These are phyloP conservation scores for Coniochaeta hoffmannii DNA, from an alignment of 2,329 filamentous ascomycete species.

Conservation along the genomic window DNA sequence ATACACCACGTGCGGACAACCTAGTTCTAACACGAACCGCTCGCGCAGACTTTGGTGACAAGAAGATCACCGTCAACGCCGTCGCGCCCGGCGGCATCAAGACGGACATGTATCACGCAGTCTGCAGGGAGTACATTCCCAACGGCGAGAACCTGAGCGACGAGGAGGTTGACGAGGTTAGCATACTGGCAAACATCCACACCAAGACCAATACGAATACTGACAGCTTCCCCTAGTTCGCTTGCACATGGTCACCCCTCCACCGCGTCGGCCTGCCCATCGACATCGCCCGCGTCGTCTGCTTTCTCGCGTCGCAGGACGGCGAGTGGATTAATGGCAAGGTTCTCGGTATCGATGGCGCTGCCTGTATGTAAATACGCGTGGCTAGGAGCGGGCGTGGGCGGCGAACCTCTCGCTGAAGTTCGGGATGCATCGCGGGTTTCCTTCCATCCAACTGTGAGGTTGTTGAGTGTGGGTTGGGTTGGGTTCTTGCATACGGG, in stretches of 20 bases:
- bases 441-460: background rate
- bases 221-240: slow-evolving; percentile 18
- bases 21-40: background rate
- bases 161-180: slow-evolving; percentile 46
- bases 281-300: slow-evolving; percentile 60
- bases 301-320: slow-evolving; percentile 40
- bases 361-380: slow-evolving; percentile 10
- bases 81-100: slow-evolving; percentile 58
- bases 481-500: background rate
- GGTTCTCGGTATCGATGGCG: slow-evolving; percentile 27
- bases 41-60: slow-evolving; percentile 51
- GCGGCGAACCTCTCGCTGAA: background rate
- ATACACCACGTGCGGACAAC: background rate
- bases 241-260: slow-evolving; percentile 56
- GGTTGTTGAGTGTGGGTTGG: background rate
- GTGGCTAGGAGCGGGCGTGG: background rate
- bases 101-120: slow-evolving; percentile 58
- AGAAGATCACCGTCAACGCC: slow-evolving; percentile 57
- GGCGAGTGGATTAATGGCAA: slow-evolving; percentile 40
- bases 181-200: no score
- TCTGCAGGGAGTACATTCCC: slow-evolving; percentile 56
- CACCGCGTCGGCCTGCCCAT: slow-evolving; percentile 60
- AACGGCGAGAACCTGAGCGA: slow-evolving; percentile 46
- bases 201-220: no score
- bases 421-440: background rate